Base-by-base conservation (phyloP, 495 filamentous ascomycete genomes). In the Apiosordaria backusii region DNA sequence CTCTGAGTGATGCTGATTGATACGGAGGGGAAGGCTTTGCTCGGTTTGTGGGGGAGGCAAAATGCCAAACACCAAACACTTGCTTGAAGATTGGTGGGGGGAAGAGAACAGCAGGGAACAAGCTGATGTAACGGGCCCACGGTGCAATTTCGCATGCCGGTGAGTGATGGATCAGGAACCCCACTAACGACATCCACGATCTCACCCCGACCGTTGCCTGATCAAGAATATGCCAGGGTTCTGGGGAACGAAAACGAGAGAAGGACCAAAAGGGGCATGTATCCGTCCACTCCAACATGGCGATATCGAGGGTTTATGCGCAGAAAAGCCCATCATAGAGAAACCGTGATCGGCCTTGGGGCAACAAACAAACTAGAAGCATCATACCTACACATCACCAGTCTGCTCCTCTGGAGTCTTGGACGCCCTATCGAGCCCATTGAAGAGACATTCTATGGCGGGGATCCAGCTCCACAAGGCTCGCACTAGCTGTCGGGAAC, bases 111-210 rank as follows among this genome's bases (percentile, higher is more conserved):
- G 57, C 22, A 4, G 22, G 24, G 50, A 25, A 59, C 58, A 53
- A 26, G 50, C 25, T 58, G 29, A 18, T 40, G 50, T n/a, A 13
- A 16, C 40, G 57, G 64, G 0, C 29, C 65, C 65, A 66, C 65
- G 21, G 59, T n/a, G 15, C 35, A 58, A 66, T 62, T 62, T 66
- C 65, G 59, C 50, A 45, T 19, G 21, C 59, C 35, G 57, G 4
- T 2, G 19, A 21, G 2, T 16, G 23, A 45, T 57, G 59, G 50
- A 52, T n/a, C 21, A 62, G 54, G 1, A 10, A 9, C 64, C 57
- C 57, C 64, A 55, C 24, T 27, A 50, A 4, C 29, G 55, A 61
- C 50, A 52, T 52, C 57, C 35, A 45, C 35, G n/a, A 53, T 60
- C 26, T 61, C 27, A 3, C 27, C 29, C 16, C 10, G 23, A 26